Evolutionary conservation across 2,329 filamentous ascomycete genomes (phyloP).

Genomic region (Aureobasidium pullulans): DNA sequence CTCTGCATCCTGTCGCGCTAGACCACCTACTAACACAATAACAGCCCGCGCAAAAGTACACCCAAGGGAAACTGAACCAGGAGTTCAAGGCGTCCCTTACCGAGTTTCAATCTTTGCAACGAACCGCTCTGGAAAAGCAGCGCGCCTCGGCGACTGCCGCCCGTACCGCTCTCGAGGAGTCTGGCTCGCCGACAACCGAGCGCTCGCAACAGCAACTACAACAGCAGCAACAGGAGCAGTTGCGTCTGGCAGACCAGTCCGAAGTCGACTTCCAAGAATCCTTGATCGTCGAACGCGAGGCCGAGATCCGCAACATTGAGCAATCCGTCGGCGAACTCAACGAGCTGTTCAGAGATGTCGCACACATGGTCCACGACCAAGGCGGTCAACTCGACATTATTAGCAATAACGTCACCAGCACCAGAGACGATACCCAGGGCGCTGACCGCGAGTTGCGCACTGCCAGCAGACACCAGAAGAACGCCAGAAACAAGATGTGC

Average conservation of each 20-base stretch:
- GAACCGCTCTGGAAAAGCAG: slow-evolving; percentile 84
- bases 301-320: slow-evolving; percentile 95
- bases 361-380: slow-evolving; percentile 92
- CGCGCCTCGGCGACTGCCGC: slow-evolving; percentile 77
- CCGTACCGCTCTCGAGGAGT: slow-evolving; percentile 64
- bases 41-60: slow-evolving; percentile 91
- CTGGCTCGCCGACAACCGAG: slow-evolving; percentile 34
- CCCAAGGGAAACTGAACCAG: slow-evolving; percentile 86
- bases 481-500: slow-evolving; percentile 88
- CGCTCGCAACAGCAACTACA: slow-evolving; percentile 45
- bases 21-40: slow-evolving; percentile 14
- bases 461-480: slow-evolving; percentile 89
- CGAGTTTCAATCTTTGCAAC: slow-evolving; percentile 90
- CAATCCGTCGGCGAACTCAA: slow-evolving; percentile 93
- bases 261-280: slow-evolving; percentile 98
- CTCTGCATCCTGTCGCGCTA: background rate
- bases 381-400: slow-evolving; percentile 84
- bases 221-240: slow-evolving; percentile 55
- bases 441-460: slow-evolving; percentile 80
- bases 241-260: slow-evolving; percentile 78
- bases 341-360: slow-evolving; percentile 95
- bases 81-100: slow-evolving; percentile 84
- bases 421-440: slow-evolving; percentile 71
- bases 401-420: slow-evolving; percentile 77
- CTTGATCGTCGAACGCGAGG: slow-evolving; percentile 90